Evolutionary conservation across 257 asterid species (phyloP), one percentile per base, ranked within the genome.

Genomic region (Echites panduratus): DNA sequence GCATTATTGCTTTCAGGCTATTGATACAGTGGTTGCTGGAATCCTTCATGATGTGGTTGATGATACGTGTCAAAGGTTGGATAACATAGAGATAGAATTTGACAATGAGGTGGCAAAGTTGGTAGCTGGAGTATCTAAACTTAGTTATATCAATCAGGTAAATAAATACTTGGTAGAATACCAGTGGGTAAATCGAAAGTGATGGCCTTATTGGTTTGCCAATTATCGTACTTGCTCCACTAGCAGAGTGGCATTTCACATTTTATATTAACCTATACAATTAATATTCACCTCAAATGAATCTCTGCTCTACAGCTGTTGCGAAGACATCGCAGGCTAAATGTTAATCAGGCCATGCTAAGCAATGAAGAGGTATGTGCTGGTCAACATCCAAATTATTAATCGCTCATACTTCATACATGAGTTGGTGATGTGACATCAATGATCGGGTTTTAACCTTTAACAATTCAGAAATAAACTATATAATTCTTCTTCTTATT

Each of bases 141-240:
- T 93, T 73, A 93, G 98, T 85, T 89, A 86, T 77, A 86, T 93
- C 73, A 93, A 93, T 82, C 98, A 93, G 97, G 98, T 93, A 82
- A 38, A 14, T 59, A 22, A 69, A 32, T 19, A 27, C 22, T 53
- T 20, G 10, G 27, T 49, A 4, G 29, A 29, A 6, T 47, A 47
- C 16, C 50, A 27, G 35, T 24, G 38, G 65, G 38, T 9, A 48
- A 48, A 43, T 10, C 16, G 5, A 20, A 53, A 53, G 59, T 20
- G 59, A 53, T 53, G 0, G 59, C 27, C 59, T 53, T 53, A 20
- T 53, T 5, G 10, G 20, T 26, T 16, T 38, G 26, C 69, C 14
- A 38, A 38, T 3, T 27, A 27, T 53, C 3, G 43, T 47, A 9
- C 24, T 1, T 62, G 4, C 45, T 61, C 67, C 45, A 62, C 24